Evolutionary conservation across 805 yeast genomes (phyloP), one percentile per base, ranked within the genome.

Genomic region (Yarrowia porcina): DNA sequence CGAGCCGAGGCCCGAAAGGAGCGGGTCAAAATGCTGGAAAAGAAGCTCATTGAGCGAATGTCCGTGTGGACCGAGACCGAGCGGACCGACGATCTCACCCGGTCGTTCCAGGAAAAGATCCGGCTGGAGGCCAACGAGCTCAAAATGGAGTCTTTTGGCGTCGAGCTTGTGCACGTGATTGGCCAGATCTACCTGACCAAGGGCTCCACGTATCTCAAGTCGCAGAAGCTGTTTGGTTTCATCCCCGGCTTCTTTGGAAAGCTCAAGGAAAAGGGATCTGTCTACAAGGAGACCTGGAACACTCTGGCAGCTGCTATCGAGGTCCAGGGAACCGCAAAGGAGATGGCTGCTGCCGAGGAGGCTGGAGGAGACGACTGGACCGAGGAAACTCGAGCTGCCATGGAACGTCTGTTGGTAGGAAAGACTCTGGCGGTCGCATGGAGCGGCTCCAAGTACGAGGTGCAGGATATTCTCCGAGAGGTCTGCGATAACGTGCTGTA

Each of bases 61-160:
- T 76, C 83, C 8, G 77, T 82, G 11, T 71, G 83, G 69, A 81
- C 86, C 1, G 89, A 86, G 69, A 83, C 91, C n/a, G 81, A 79
- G 30, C 81, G 82, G 68, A 85, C 83, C 60, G 77, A 76, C 0
- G 89, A 84, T 32, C 85, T 91, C 39, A 79, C 87, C 60, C 72
- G 74, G 7, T 80, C 87, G 0, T 93, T 90, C 73, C 76, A 80
- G 65, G 79, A 79, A 63, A 87, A 88, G 72, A 80, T 89, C 67
- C 80, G 79, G 65, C 84, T 86, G 69, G 98, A 94, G 73, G 96
- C 96, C 15, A 94, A 92, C 71, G 88, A 88, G 65, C 78, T 94
- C 71, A 94, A 94, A 74, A 83, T 90, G 81, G 99, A 94, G 79
- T 89, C 97, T 61, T 94, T 94, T 76, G 99, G 99, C 13, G 75